phyloP scores from a whole-genome alignment of 768 basidiomycete genomes.

The Russula earlei region DNA sequence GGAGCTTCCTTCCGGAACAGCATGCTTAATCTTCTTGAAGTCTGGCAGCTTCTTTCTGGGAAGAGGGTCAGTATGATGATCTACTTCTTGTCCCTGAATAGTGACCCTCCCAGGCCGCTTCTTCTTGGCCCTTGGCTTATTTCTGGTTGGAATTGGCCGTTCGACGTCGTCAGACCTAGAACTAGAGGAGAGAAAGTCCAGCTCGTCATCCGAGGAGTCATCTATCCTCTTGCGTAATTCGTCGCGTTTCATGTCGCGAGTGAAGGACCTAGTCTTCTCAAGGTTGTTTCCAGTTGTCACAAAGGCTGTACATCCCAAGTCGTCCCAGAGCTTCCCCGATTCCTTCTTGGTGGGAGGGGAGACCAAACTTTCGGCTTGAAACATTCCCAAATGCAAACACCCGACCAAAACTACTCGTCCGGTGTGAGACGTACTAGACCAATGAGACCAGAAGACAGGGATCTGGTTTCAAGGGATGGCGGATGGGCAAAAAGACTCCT shows the following conservation, averaged over 20 bases:
- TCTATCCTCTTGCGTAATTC: not conserved
- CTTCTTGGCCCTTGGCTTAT: not conserved
- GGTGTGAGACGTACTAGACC: not conserved
- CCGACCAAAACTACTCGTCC: not conserved
- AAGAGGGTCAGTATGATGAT: not conserved
- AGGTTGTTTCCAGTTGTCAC: not conserved
- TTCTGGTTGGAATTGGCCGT: not conserved
- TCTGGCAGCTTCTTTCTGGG: conserved; percentile 11
- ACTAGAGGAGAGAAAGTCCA: conserved; percentile 13
- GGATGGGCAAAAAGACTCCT: not conserved
- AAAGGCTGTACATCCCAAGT: conserved; percentile 8
- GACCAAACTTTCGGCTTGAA: not conserved
- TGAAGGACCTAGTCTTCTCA: not conserved
- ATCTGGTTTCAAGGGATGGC: not conserved
- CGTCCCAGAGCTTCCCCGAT: conserved; percentile 13
- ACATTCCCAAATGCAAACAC: not conserved
- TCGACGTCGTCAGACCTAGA: conserved; percentile 11
- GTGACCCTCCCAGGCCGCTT: not conserved
- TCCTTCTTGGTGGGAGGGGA: not conserved
- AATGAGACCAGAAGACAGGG: not conserved
- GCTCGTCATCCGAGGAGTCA: conserved; percentile 9
- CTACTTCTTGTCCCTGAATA: not conserved
- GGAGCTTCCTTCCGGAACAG: not conserved
- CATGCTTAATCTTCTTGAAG: conserved; percentile 9
- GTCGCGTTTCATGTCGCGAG: not conserved